phyloP scores from a whole-genome alignment of 106 monocot species.

The Platanthera guangdongensis region DNA sequence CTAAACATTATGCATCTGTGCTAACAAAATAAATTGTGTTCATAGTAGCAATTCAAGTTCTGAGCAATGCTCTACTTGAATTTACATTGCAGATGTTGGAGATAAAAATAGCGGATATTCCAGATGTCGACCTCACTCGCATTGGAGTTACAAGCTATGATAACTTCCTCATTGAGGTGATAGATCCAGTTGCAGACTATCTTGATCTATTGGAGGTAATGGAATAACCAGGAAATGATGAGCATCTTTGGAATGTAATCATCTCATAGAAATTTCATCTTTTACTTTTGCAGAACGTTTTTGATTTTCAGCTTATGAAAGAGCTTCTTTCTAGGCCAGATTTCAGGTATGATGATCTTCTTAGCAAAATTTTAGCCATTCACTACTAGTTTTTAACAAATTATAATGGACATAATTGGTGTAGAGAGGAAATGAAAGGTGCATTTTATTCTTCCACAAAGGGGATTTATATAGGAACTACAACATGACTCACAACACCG shows the following conservation, averaged over 20 bases:
- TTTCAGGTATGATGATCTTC: constrained; percentile 55
- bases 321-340: constrained; percentile 63
- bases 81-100: constrained; percentile 68
- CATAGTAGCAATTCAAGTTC: neutral
- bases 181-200: constrained; percentile 93
- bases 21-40: neutral
- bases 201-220: constrained; percentile 92
- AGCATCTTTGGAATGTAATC: neutral
- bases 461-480: too few relatives aligned
- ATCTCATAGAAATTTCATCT: constrained; percentile 5
- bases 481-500: too few relatives aligned
- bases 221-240: neutral
- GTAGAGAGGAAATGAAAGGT: too few relatives aligned
- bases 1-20: neutral
- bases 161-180: constrained; percentile 73
- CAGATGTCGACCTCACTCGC: constrained; percentile 69
- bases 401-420: neutral
- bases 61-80: neutral
- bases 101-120: constrained; percentile 79
- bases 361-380: neutral
- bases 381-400: neutral
- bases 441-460: too few relatives aligned
- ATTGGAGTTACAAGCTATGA: constrained; percentile 56
- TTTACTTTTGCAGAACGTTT: constrained; percentile 62
- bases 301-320: constrained; percentile 91